A percentile compares a stretch with the other conserved stretches of the same genome.
phyloP scores from a whole-genome alignment of 164 flowering plant species.

The Cinnamomum chago region DNA sequence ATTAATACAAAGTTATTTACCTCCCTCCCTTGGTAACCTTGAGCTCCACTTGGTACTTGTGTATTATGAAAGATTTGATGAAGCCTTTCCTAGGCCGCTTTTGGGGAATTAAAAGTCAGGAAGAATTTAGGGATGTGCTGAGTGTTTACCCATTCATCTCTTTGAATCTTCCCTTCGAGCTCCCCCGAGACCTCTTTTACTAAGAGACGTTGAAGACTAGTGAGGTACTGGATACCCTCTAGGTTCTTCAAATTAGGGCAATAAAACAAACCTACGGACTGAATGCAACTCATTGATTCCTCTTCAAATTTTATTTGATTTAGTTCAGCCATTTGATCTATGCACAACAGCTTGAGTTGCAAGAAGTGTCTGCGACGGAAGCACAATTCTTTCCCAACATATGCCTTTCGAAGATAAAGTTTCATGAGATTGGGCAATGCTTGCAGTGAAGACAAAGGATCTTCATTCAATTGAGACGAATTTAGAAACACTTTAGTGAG shows the following conservation, averaged over 20 bases:
- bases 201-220: conserved; percentile 22
- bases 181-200: conserved; percentile 33
- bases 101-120: too few relatives aligned
- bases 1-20: too few relatives aligned
- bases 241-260: conserved; percentile 30
- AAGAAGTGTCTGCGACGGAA: conserved; percentile 27
- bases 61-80: too few relatives aligned
- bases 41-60: too few relatives aligned
- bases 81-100: too few relatives aligned
- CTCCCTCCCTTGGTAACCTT: too few relatives aligned
- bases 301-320: conserved; percentile 21
- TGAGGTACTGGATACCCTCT: conserved; percentile 31
- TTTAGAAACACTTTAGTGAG: conserved; percentile 23
- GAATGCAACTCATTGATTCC: conserved; percentile 30
- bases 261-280: conserved; percentile 11
- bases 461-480: conserved; percentile 15
- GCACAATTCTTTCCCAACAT: conserved; percentile 16
- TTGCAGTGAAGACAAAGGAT: conserved; percentile 19
- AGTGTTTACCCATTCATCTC: too few relatives aligned
- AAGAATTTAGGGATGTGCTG: too few relatives aligned
- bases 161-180: neutral
- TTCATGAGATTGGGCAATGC: conserved; percentile 20
- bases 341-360: conserved; percentile 22
- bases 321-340: conserved; percentile 16
- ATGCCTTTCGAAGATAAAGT: conserved; percentile 29